Conservation (phyloP, 2,329 filamentous ascomycete species). For the Neonectria sp. region DNA sequence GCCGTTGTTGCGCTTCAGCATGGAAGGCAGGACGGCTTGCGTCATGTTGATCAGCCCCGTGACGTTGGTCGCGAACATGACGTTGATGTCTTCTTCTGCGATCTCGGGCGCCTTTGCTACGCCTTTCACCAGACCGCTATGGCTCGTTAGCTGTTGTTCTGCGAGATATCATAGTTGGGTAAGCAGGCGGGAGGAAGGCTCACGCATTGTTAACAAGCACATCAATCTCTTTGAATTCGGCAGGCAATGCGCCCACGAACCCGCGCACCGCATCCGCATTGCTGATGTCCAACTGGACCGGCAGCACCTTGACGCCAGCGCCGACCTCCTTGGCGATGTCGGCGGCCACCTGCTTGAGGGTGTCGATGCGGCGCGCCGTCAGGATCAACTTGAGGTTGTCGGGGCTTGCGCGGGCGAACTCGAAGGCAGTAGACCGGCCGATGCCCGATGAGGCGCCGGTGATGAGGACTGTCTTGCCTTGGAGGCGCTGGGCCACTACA, state of each 20-base stretch:
- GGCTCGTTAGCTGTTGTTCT: conserved; percentile 7
- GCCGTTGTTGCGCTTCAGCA: conserved; percentile 81
- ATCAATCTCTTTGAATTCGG: conserved; percentile 87
- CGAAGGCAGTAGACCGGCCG: conserved; percentile 83
- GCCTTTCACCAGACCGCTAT: conserved; percentile 88
- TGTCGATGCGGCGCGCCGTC: conserved; percentile 87
- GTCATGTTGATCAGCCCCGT: conserved; percentile 97
- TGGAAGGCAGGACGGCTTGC: conserved; percentile 87
- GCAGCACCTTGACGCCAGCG: conserved; percentile 83
- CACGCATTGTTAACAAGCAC: conserved; percentile 97
- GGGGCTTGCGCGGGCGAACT: conserved; percentile 90
- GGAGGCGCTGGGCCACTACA: conserved; percentile 84
- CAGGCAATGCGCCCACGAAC: conserved; percentile 81
- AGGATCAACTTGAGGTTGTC: conserved; percentile 85
- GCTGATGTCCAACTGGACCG: conserved; percentile 89
- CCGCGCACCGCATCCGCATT: conserved; percentile 79
- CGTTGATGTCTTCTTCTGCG: conserved; percentile 82
- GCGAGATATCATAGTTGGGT: no score
- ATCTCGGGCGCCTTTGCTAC: conserved; percentile 90
- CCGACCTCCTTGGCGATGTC: conserved; percentile 85
- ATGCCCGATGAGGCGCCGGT: conserved; percentile 96
- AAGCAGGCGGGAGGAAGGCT: conserved; percentile 52
- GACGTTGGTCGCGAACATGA: conserved; percentile 95
- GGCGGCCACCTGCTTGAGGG: conserved; percentile 80
- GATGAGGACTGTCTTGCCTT: conserved; percentile 92